These are phyloP conservation scores for Ophidiomyces ophidiicola DNA, from an alignment of 2,329 filamentous ascomycete species.

Conservation along the genomic window DNA sequence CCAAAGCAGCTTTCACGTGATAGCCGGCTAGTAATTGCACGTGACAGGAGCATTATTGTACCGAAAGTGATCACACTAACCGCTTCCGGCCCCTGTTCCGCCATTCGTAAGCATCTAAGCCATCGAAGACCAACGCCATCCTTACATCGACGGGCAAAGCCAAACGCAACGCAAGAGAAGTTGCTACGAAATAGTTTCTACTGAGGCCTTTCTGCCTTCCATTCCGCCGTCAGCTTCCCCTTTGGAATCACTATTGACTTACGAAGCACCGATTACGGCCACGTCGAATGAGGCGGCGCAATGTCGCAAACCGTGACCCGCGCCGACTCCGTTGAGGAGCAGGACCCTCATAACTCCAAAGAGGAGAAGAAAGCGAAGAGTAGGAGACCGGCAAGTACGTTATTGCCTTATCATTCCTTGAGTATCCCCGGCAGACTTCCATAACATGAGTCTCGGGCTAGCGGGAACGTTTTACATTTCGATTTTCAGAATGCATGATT, in stretches of 20 bases:
- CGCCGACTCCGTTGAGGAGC: slow-evolving; percentile 34
- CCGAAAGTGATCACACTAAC: too few species aligned
- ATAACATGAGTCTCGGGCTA: slow-evolving; percentile 8
- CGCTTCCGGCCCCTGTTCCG: too few species aligned
- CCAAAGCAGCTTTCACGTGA: background rate
- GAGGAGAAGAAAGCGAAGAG: slow-evolving; percentile 73
- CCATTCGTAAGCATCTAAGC: too few species aligned
- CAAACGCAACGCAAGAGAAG: background rate
- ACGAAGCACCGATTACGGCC: background rate
- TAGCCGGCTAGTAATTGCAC: too few species aligned
- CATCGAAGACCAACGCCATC: too few species aligned
- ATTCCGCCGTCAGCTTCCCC: background rate
- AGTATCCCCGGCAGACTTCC: slow-evolving; percentile 3
- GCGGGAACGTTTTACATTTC: background rate
- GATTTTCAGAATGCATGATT: background rate
- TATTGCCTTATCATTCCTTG: slow-evolving; percentile 10
- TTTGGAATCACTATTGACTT: background rate
- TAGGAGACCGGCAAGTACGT: slow-evolving; percentile 75
- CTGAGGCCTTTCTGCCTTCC: background rate
- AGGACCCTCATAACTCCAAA: slow-evolving; percentile 30
- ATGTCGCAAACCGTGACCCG: slow-evolving; percentile 34
- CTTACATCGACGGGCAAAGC: background rate
- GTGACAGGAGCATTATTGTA: too few species aligned
- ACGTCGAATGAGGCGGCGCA: slow-evolving; percentile 4
- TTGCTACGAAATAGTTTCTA: background rate